Base-by-base conservation (phyloP, 305 asterid genomes). In the Striga hermonthica region DNA sequence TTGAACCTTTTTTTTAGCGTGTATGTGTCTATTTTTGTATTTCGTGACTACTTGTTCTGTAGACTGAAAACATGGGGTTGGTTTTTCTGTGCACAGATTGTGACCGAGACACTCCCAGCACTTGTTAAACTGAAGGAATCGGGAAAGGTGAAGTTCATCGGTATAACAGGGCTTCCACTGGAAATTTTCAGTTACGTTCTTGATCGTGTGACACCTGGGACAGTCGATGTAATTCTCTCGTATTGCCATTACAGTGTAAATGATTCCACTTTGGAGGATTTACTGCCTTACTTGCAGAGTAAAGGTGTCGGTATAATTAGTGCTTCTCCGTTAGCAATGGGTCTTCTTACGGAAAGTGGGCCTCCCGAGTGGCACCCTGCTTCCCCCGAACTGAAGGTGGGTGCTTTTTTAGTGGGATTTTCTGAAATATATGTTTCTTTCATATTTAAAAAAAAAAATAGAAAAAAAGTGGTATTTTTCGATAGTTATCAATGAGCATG, bases 291-390 rank as follows among this genome's bases (percentile, higher is more conserved):
- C 82, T 80, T 92, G 81, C 87, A 86, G 87, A 84, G 90, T 78
- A 90, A 87, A 75, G 97, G 95, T 66, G 94, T 90, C 9, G 97
- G 96, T 34, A 82, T 92, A 69, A 90, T 92, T 60, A 87, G 86
- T 78, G 98, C 98, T 67, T 90, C 97, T 60, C 98, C 98, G 5
- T 80, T 92, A 34, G 80, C 98, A 0, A 92, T 92, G 97, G 98
- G 98, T 50, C 98, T 92, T 75, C 90, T 92, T 50, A 92, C 98
- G 1, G 96, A 92, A 76, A 68, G 44, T 68, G 97, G 95, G 59
- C 94, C 95, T 56, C 97, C 97, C 5, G 90, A 87, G 34, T 92
- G 98, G 98, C 97, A 90, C 79, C 98, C 98, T 66, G 96, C 98
- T 72, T 71, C 94, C 49, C 80, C 89, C 10, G 90, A 89, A 67